Evolutionary conservation across 23 red algal genomes (phyloP), one percentile per base, ranked within the genome.

Genomic region (Gracilaria domingensis): DNA sequence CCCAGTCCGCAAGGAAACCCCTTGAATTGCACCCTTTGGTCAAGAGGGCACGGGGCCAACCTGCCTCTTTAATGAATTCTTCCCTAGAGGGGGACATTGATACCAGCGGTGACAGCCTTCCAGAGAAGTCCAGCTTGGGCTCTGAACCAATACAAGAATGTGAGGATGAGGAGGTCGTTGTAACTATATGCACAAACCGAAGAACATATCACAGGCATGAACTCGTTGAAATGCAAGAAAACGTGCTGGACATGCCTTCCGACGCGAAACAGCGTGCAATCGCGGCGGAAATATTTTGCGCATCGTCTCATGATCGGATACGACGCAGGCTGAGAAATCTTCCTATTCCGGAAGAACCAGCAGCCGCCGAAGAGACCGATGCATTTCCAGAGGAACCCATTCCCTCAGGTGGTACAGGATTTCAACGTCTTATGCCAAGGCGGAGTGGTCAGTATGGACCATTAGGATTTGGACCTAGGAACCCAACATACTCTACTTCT

Each of bases 121-220:
- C 39, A 3, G 45, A 51, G 38, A 77, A 48, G 30, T 33, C 38
- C 39, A 77, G 26, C 18, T 28, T 36, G 32, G 1, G 64, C 33
- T 40, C 42, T 12, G 23, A 45, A 28, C 38, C 72, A 0, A 77
- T 8, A 48, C 12, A 75, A 24, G 35, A 45, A 26, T 42, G 13
- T 16, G 72, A 51, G 26, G 72, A 74, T 7, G 44, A 56, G 2
- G 84, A 87, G 17, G 84, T 75, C 0, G 45, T 87, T 50, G 64
- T 87, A 37, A 57, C 84, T 61, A 18, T 71, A 60, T 29, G 17
- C 18, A 29, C 61, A 34, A 81, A 47, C 35, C 5, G 87, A 49
- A 90, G 39, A 29, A 34, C 57, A 16, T 90, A 90, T 53, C 71
- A 90, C 62, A 42, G 87, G 64, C 87, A 90, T 54, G 87, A 90